Conservation (phyloP, 192 early-diverging fungal species). For the Fimicolochytrium jonesii region DNA sequence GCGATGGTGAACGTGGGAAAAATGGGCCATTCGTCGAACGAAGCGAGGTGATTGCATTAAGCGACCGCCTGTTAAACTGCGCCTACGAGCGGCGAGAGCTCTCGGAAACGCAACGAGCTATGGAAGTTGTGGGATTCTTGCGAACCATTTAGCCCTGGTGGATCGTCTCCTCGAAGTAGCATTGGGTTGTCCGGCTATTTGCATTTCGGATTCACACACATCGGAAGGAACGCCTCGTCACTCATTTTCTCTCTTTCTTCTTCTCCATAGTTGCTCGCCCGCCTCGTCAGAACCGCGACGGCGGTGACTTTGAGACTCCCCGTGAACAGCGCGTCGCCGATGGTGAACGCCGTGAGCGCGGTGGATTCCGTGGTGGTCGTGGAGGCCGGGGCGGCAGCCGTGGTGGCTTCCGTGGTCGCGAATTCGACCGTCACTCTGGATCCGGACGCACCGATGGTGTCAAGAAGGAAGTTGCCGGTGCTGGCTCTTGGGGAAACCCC, state of each 20-base stretch:
- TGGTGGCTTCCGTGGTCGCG: conserved; percentile 59
- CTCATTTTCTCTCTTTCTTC: background rate
- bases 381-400: conserved; percentile 34
- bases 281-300: conserved; percentile 27
- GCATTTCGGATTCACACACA: too few species aligned
- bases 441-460: conserved; percentile 75
- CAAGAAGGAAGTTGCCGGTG: conserved; percentile 80
- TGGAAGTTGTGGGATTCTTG: too few species aligned
- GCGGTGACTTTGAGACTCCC: conserved; percentile 25
- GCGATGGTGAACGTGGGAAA: too few species aligned
- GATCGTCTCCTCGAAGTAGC: too few species aligned
- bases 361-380: conserved; percentile 18
- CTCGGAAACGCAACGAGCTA: too few species aligned
- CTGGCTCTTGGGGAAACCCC: conserved; percentile 75
- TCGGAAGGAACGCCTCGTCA: too few species aligned
- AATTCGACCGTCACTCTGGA: conserved; percentile 82
- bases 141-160: too few species aligned
- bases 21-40: too few species aligned
- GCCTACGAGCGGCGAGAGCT: too few species aligned
- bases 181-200: too few species aligned
- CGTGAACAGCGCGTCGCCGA: conserved; percentile 4
- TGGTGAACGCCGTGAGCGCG: conserved; percentile 31
- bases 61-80: too few species aligned
- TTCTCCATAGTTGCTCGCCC: background rate
- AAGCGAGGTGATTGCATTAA: too few species aligned